A percentile compares a stretch with the other conserved stretches of the same genome.
Conservation (phyloP, 1,139 yeast species). For the Torulaspora globosa region DNA sequence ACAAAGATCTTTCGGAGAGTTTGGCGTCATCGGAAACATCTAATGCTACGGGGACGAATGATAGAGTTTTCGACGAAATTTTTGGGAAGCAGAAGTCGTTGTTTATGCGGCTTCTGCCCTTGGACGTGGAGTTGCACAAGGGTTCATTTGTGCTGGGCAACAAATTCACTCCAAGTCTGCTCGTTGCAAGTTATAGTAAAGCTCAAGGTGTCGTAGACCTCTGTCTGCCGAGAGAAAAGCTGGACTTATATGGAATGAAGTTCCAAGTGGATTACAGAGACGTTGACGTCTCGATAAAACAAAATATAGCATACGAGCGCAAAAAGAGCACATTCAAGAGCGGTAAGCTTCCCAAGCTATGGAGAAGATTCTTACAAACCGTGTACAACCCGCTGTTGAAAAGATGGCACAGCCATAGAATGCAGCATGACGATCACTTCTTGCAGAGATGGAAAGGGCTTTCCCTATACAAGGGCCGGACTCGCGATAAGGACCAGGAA, state of each 20-base stretch:
- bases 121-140: constrained; percentile 53
- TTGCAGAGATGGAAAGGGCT: constrained; percentile 47
- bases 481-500: constrained; percentile 27
- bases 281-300: constrained; percentile 56
- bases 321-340: constrained; percentile 23
- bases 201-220: constrained; percentile 63
- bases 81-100: constrained; percentile 14
- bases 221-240: constrained; percentile 43
- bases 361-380: constrained; percentile 23
- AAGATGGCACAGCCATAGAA: constrained; percentile 20
- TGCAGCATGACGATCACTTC: constrained; percentile 44
- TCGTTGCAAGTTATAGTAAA: constrained; percentile 56
- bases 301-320: constrained; percentile 57
- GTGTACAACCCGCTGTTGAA: constrained; percentile 17
- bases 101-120: constrained; percentile 50
- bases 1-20: constrained; percentile 14
- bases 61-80: constrained; percentile 21
- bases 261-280: constrained; percentile 21
- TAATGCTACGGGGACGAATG: constrained; percentile 18
- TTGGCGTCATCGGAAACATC: constrained; percentile 8
- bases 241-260: constrained; percentile 50
- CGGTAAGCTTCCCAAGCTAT: constrained; percentile 25
- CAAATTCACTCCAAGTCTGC: constrained; percentile 64
- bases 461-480: constrained; percentile 37
- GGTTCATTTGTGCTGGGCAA: constrained; percentile 82